Evolutionary conservation across 768 basidiomycete species (phyloP).

Genomic region (Russula ochroleuca): DNA sequence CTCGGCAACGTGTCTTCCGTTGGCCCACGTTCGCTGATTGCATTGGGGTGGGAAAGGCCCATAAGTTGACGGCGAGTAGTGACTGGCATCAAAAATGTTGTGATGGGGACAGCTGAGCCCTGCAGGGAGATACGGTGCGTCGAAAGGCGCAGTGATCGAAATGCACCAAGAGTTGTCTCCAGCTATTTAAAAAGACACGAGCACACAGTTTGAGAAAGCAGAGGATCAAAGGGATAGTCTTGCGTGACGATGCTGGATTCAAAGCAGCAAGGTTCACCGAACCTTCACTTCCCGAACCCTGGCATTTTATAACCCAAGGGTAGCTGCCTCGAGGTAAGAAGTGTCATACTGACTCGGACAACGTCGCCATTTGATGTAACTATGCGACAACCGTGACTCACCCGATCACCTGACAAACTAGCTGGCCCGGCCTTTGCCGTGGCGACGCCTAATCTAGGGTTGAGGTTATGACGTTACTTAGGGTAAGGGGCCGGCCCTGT

Average conservation of each 20-base stretch:
- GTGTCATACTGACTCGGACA: conserved; percentile 17
- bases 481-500: too few relatives aligned
- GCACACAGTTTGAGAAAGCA: background rate
- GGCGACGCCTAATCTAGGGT: background rate
- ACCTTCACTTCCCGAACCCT: background rate
- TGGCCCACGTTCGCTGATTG: background rate
- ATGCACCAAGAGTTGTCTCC: too few relatives aligned
- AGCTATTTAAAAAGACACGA: background rate
- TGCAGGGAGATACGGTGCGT: background rate
- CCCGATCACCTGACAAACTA: background rate
- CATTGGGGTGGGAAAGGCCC: background rate
- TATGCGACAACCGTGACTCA: background rate
- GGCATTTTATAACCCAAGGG: conserved; percentile 10
- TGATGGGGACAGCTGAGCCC: background rate
- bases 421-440: background rate
- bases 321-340: background rate
- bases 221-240: background rate
- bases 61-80: conserved; percentile 18
- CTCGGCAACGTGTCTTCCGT: background rate
- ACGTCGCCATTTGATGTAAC: background rate
- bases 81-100: conserved; percentile 8
- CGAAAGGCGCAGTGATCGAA: background rate
- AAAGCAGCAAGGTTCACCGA: background rate
- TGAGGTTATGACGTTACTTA: conserved; percentile 12
- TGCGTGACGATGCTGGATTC: background rate